These are phyloP conservation scores for Colletotrichum caudatum DNA, from an alignment of 2,329 filamentous ascomycete genomes.

Conservation along the genomic window DNA sequence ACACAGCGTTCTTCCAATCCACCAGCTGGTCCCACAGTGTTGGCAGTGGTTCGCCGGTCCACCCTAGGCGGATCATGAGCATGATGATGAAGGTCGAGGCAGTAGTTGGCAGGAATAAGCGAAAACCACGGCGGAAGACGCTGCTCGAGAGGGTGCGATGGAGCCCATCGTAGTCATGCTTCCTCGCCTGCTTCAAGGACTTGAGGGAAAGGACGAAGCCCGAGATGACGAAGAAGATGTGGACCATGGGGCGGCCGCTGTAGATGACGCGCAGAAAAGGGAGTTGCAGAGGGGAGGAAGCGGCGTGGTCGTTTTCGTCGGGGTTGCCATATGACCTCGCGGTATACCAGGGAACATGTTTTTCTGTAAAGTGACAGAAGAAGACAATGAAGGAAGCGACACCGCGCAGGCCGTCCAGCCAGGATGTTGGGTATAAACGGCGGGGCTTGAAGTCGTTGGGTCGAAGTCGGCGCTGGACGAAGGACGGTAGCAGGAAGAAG, in stretches of 20 bases:
- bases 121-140: conserved; percentile 59
- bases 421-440: conserved; percentile 56
- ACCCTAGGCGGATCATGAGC: conserved; percentile 49
- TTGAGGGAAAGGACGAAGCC: conserved; percentile 61
- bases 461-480: conserved; percentile 48
- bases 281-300: conserved; percentile 55
- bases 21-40: conserved; percentile 45
- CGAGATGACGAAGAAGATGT: conserved; percentile 65
- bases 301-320: conserved; percentile 47
- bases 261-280: conserved; percentile 59
- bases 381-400: conserved; percentile 62
- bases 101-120: conserved; percentile 60
- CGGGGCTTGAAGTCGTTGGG: conserved; percentile 43
- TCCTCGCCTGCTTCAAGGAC: conserved; percentile 56
- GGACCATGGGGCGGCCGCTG: conserved; percentile 61
- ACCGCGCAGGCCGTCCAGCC: conserved; percentile 63
- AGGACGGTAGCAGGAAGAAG: conserved; percentile 49
- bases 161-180: conserved; percentile 52
- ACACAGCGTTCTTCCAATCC: conserved; percentile 47
- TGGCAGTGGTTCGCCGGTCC: conserved; percentile 46
- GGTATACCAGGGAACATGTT: conserved; percentile 51
- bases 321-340: conserved; percentile 51
- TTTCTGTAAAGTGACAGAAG: conserved; percentile 60
- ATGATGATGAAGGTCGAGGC: conserved; percentile 57
- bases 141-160: conserved; percentile 58